These are phyloP conservation scores for Pulveroboletus sp. DNA, from an alignment of 768 basidiomycete species.

Conservation along the genomic window DNA sequence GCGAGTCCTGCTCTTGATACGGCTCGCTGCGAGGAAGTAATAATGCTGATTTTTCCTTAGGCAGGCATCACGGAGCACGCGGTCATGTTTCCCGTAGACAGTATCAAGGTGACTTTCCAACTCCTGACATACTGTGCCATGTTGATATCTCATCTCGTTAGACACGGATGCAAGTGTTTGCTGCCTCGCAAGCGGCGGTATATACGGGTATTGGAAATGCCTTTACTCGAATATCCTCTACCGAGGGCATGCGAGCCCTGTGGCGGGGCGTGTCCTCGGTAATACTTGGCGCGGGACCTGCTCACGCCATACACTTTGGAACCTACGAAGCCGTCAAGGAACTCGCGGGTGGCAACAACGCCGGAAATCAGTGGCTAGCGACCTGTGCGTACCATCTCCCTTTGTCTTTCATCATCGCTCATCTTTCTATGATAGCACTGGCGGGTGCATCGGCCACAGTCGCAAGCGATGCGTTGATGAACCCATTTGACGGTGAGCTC, in stretches of 20 bases:
- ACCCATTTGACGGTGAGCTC: slow-evolving; percentile 93
- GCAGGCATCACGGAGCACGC: slow-evolving; percentile 99
- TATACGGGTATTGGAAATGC: slow-evolving; percentile 91
- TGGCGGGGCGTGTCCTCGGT: slow-evolving; percentile 98
- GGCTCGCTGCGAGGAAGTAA: neutral
- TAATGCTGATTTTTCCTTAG: slow-evolving; percentile 41
- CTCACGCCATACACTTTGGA: slow-evolving; percentile 97
- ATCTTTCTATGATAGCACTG: slow-evolving; percentile 53
- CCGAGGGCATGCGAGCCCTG: slow-evolving; percentile 85
- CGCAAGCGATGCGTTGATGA: slow-evolving; percentile 97
- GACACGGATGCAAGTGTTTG: slow-evolving; percentile 99
- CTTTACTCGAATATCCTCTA: slow-evolving; percentile 87
- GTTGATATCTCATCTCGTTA: slow-evolving; percentile 30
- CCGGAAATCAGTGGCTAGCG: slow-evolving; percentile 78
- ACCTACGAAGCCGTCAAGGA: slow-evolving; percentile 95
- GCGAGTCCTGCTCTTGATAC: slow-evolving; percentile 43
- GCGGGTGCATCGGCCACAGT: slow-evolving; percentile 95
- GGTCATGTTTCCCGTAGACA: slow-evolving; percentile 98
- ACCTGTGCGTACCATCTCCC: slow-evolving; percentile 62
- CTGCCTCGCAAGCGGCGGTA: slow-evolving; percentile 78
- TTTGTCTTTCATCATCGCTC: neutral
- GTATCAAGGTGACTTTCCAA: slow-evolving; percentile 78
- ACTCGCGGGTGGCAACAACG: slow-evolving; percentile 77
- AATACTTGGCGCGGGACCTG: slow-evolving; percentile 94
- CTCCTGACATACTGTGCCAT: neutral